Evolutionary conservation across 805 yeast species (phyloP), one percentile per base, ranked within the genome.

Genomic region (Saccharomycopsis lassenensis): DNA sequence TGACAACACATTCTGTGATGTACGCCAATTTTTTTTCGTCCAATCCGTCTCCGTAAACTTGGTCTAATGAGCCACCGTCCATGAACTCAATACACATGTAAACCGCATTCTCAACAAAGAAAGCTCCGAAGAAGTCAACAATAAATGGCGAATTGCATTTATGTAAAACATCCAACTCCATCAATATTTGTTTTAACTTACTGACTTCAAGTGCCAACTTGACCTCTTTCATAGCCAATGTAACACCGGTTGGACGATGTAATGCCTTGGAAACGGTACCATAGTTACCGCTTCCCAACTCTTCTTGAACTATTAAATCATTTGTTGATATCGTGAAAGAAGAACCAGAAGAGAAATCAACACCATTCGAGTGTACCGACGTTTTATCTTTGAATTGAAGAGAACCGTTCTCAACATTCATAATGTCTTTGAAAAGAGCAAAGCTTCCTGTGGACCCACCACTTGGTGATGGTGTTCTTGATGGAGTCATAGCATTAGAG

Each of bases 191-290:
- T 43, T 89, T 71, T 55, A 91, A 83, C 54, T 86, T 86, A n/a
- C 83, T 69, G 50, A 89, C 96, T 52, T 91, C 97, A 42, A 91
- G 66, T 55, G 89, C 97, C 31, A 91, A 62, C 36, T 95, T 65
- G 30, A 91, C 95, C 56, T 91, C 97, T 57, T 91, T 91, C 93
- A 91, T 85, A 2, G 97, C 97, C 96, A 91, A 86, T 14, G 76
- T 59, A 14, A 89, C 81, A 15, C 85, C 82, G 0, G 95, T 86
- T 8, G 97, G 97, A 51, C 77, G 84, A 57, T 91, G 96, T 29
- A 84, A 61, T 2, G 89, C 98, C 57, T 86, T 87, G 16, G 87
- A 74, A 5, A 91, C 98, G 1, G 94, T 83, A 36, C 98, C 98
- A 57, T 91, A 91, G 59, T 91, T 91, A 7, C 98, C 98, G 31